Conservation (phyloP, 768 basidiomycete genomes). For the Hebeloma cylindrosporum region DNA sequence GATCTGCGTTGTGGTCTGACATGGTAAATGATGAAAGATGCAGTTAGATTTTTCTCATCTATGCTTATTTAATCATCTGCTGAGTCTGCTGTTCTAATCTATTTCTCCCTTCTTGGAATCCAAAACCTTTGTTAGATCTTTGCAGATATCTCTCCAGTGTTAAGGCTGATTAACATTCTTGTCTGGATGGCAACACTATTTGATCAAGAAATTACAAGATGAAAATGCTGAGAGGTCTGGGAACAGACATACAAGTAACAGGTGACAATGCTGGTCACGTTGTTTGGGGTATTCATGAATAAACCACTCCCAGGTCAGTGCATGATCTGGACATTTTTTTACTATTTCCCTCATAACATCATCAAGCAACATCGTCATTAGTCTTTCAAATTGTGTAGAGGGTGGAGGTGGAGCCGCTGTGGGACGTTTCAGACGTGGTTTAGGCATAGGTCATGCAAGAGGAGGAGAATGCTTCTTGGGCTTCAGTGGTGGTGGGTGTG, state of each 20-base stretch:
- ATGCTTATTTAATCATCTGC: background rate
- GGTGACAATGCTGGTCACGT: slow-evolving; percentile 3
- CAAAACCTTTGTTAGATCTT: slow-evolving; percentile 1
- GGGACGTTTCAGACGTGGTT: background rate
- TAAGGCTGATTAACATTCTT: slow-evolving; percentile 1
- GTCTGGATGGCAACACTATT: slow-evolving; percentile 5
- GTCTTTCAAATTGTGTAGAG: background rate
- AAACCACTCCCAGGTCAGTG: background rate
- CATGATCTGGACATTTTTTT: background rate
- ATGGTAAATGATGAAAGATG: background rate
- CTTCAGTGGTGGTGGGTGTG: slow-evolving; percentile 1
- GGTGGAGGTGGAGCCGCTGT: background rate
- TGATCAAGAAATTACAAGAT: background rate
- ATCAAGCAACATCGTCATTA: slow-evolving; percentile 1
- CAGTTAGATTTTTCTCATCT: background rate
- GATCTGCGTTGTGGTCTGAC: background rate
- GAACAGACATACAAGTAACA: background rate
- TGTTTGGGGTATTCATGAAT: background rate
- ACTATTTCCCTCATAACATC: slow-evolving; percentile 2
- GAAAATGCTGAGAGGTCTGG: background rate
- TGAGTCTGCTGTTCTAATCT: background rate
- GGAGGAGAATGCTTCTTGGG: background rate
- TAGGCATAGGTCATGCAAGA: background rate
- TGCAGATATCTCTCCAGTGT: background rate
- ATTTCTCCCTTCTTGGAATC: background rate